Conservation (phyloP, 78 protist species). For the Cavenderia fasciculata region DNA sequence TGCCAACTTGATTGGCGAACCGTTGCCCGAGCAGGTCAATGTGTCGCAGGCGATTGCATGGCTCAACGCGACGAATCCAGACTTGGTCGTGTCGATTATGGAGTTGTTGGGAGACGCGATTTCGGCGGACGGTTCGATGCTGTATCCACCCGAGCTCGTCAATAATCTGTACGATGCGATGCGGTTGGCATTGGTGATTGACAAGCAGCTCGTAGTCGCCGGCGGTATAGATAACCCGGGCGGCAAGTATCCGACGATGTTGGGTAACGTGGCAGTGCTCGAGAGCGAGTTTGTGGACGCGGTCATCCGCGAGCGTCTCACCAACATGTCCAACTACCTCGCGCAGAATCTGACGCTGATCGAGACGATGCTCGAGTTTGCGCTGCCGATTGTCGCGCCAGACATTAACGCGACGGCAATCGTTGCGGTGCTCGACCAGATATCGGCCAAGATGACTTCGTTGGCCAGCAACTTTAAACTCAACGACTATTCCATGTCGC, state of each 20-base stretch:
- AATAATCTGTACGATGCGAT: background rate
- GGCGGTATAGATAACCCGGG: conserved; percentile 70
- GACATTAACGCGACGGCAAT: background rate
- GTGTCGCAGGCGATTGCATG: background rate
- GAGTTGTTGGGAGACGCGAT: background rate
- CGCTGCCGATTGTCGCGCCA: background rate
- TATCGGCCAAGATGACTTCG: background rate
- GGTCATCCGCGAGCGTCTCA: background rate
- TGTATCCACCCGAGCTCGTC: conserved; percentile 5
- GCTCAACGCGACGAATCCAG: background rate
- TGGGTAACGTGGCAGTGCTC: conserved; percentile 87
- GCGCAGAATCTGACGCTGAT: background rate
- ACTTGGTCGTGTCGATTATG: background rate
- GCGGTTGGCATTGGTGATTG: background rate
- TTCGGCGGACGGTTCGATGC: background rate
- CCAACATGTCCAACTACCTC: background rate
- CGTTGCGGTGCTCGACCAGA: background rate
- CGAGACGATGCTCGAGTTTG: background rate
- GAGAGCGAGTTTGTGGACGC: conserved; percentile 50
- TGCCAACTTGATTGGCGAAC: background rate
- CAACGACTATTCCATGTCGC: conserved; percentile 38
- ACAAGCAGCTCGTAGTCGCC: conserved; percentile 40
- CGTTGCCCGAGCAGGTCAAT: conserved; percentile 2
- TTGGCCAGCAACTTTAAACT: background rate
- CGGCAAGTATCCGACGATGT: conserved; percentile 84